Conservation (phyloP, 495 filamentous ascomycete genomes). For the Evernia prunastri region DNA sequence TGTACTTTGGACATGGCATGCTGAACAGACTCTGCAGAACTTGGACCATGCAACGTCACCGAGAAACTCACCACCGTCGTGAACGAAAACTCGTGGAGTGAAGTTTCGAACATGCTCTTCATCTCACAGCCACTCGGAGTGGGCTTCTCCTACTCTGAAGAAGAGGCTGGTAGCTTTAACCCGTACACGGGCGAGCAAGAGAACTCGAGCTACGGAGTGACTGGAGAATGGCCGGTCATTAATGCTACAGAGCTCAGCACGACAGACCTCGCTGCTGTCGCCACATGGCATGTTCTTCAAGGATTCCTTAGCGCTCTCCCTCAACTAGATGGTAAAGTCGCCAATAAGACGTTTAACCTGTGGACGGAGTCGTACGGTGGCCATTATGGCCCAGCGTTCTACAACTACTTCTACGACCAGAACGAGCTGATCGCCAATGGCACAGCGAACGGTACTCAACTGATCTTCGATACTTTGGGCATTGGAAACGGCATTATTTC, state of each 20-base stretch:
- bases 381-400: constrained; percentile 49
- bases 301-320: constrained; percentile 36
- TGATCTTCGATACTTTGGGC: constrained; percentile 47
- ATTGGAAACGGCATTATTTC: constrained; percentile 50
- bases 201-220: constrained; percentile 37
- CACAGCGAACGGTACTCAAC: constrained; percentile 40
- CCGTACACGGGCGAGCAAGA: constrained; percentile 40
- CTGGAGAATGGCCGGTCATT: constrained; percentile 42
- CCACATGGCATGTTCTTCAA: constrained; percentile 40
- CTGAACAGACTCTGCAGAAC: constrained; percentile 36
- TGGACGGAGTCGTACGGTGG: constrained; percentile 48
- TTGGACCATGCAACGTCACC: constrained; percentile 54
- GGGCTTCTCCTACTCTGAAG: constrained; percentile 51
- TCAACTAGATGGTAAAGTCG: constrained; percentile 32
- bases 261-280: constrained; percentile 44
- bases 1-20: constrained; percentile 32
- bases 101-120: constrained; percentile 68
- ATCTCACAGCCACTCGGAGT: constrained; percentile 62
- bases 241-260: constrained; percentile 35
- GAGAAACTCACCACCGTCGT: constrained; percentile 44
- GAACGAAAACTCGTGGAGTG: constrained; percentile 64
- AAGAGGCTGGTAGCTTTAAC: constrained; percentile 40
- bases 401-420: constrained; percentile 54
- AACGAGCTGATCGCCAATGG: constrained; percentile 48
- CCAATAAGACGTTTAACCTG: constrained; percentile 51